Percentiles rank a stretch among this genome's conserved stretches.
Evolutionary conservation across 2,329 filamentous ascomycete genomes (phyloP).

Genomic region (Trichoderma sp.): DNA sequence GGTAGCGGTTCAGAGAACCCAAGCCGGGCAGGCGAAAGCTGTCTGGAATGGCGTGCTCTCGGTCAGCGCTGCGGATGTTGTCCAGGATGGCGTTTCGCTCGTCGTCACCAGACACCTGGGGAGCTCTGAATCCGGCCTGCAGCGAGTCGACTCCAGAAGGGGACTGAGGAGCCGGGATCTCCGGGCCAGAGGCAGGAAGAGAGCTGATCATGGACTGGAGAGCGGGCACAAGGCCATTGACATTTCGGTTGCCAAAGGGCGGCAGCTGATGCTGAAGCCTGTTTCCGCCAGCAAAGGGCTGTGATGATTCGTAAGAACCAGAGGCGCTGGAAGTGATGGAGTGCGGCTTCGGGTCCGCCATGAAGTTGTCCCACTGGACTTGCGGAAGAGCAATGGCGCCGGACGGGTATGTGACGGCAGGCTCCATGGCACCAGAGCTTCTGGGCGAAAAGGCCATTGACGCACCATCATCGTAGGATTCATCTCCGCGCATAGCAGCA

Average conservation of each 20-base stretch:
- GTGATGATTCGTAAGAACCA: constrained; percentile 69
- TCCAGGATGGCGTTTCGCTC: constrained; percentile 84
- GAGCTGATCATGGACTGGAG: constrained; percentile 75
- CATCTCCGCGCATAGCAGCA: constrained; percentile 64
- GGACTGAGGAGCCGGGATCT: constrained; percentile 73
- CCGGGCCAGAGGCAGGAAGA: constrained; percentile 68
- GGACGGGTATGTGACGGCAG: constrained; percentile 74
- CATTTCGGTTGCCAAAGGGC: constrained; percentile 66
- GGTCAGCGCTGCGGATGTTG: constrained; percentile 80
- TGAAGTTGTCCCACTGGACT: constrained; percentile 89
- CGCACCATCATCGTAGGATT: constrained; percentile 59
- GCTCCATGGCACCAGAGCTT: constrained; percentile 73
- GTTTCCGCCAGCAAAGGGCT: constrained; percentile 63
- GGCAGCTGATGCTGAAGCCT: constrained; percentile 66
- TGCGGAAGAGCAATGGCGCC: constrained; percentile 81
- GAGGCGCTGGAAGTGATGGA: constrained; percentile 69
- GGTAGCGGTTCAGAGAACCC: constrained; percentile 82
- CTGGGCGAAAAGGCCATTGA: constrained; percentile 75
- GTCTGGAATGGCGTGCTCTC: constrained; percentile 79
- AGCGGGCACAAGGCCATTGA: constrained; percentile 64
- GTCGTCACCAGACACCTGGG: constrained; percentile 81
- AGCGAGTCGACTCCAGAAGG: constrained; percentile 70
- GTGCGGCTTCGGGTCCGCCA: constrained; percentile 76
- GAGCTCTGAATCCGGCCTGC: constrained; percentile 69
- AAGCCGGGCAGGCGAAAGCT: constrained; percentile 86